These are phyloP conservation scores for Globisporangium canariense DNA, from an alignment of 352 stramenopile species.

Conservation along the genomic window DNA sequence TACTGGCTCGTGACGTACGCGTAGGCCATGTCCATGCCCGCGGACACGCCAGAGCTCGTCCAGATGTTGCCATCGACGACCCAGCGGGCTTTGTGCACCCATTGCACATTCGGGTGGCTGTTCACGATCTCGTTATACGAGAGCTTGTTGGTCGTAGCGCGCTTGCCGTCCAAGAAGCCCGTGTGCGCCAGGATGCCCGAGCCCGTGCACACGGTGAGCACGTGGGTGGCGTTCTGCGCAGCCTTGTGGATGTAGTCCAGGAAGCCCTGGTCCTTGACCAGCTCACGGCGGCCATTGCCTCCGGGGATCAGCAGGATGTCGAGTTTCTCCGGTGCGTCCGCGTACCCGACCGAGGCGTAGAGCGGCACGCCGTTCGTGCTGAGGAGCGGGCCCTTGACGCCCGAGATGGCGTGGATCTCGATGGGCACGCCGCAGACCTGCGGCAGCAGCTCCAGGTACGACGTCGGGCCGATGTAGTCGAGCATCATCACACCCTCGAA, in stretches of 20 bases:
- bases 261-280: conserved; percentile 20
- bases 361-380: conserved; percentile 30
- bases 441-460: conserved; percentile 57
- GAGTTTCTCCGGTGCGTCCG: conserved; percentile 20
- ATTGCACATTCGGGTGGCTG: conserved; percentile 18
- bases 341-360: conserved; percentile 23
- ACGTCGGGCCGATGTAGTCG: conserved; percentile 53
- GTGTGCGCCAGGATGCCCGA: conserved; percentile 23
- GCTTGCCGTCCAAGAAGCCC: conserved; percentile 26
- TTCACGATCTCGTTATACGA: conserved; percentile 19
- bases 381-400: conserved; percentile 29
- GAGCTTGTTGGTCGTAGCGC: conserved; percentile 30
- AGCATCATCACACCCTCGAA: conserved; percentile 59
- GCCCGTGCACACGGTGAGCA: conserved; percentile 29
- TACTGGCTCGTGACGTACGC: conserved; percentile 20
- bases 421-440: conserved; percentile 32
- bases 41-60: conserved; percentile 31
- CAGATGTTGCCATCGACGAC: conserved; percentile 38
- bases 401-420: conserved; percentile 51
- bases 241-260: conserved; percentile 18
- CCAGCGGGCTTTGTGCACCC: conserved; percentile 29
- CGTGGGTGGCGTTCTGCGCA: conserved; percentile 8
- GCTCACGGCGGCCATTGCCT: conserved; percentile 7
- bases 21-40: conserved; percentile 36
- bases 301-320: conserved; percentile 24